Evolutionary conservation across 2,329 filamentous ascomycete genomes (phyloP).

Genomic region (Proliferodiscus dingleyae): DNA sequence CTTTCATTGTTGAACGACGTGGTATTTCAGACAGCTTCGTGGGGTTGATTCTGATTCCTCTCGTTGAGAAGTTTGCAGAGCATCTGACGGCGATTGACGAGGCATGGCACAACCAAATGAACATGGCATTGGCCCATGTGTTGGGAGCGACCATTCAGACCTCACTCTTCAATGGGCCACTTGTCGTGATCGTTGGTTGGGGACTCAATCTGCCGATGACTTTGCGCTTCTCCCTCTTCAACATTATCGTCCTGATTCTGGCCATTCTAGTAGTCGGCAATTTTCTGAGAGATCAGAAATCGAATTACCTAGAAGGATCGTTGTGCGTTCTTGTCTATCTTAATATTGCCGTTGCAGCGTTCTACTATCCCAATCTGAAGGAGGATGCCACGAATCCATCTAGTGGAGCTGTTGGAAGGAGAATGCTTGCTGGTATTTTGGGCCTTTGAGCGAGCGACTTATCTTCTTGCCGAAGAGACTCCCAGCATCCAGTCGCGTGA

Average conservation of each 20-base stretch:
- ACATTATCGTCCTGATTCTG: slow-evolving; percentile 74
- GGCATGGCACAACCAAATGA: slow-evolving; percentile 78
- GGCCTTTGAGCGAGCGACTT: not conserved
- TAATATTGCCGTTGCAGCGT: slow-evolving; percentile 54
- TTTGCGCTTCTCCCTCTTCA: slow-evolving; percentile 82
- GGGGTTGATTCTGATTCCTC: slow-evolving; percentile 71
- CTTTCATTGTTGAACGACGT: slow-evolving; percentile 48
- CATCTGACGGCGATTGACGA: slow-evolving; percentile 81
- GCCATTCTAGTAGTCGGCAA: slow-evolving; percentile 83
- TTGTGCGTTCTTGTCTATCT: slow-evolving; percentile 68
- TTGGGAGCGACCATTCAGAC: slow-evolving; percentile 86
- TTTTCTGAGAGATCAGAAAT: slow-evolving; percentile 82
- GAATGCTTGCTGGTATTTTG: not conserved
- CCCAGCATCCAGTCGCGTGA: too few species aligned
- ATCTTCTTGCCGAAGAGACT: not conserved
- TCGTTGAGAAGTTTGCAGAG: slow-evolving; percentile 84
- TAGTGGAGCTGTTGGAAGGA: not conserved
- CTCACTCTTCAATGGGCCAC: slow-evolving; percentile 78
- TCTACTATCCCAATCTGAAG: slow-evolving; percentile 47
- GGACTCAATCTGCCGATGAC: slow-evolving; percentile 66
- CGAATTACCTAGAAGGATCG: slow-evolving; percentile 83
- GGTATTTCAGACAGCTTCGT: slow-evolving; percentile 54
- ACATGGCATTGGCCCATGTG: slow-evolving; percentile 80
- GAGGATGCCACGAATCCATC: not conserved
- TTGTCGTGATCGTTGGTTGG: slow-evolving; percentile 82